Evolutionary conservation across 2,329 filamentous ascomycete genomes (phyloP).

Genomic region (Atkinsonella texensis): DNA sequence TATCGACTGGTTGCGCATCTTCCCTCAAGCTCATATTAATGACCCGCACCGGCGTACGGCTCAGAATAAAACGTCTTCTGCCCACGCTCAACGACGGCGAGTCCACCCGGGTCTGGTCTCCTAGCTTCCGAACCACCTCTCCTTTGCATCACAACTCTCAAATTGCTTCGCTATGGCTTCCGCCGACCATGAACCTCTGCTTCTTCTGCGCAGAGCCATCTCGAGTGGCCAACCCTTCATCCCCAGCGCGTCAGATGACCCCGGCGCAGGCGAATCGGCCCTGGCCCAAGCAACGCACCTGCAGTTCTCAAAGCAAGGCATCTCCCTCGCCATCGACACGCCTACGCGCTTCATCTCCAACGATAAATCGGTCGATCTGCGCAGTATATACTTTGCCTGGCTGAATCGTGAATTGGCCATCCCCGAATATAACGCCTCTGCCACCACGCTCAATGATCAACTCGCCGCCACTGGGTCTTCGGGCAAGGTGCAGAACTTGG

Average conservation of each 20-base stretch:
- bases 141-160: constrained; percentile 9
- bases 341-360: constrained; percentile 82
- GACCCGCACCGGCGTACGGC: too few species aligned
- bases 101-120: background rate
- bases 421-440: constrained; percentile 80
- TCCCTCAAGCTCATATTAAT: too few species aligned
- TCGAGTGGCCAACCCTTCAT: constrained; percentile 56
- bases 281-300: constrained; percentile 71
- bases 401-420: constrained; percentile 82
- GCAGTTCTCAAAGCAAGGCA: constrained; percentile 53
- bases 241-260: constrained; percentile 59
- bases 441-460: constrained; percentile 69
- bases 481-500: constrained; percentile 71
- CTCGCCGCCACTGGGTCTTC: constrained; percentile 47
- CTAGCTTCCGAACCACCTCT: background rate
- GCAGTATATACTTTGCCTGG: constrained; percentile 95
- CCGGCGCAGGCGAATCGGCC: constrained; percentile 46
- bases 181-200: constrained; percentile 60
- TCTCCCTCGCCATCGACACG: constrained; percentile 55
- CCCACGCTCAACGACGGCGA: too few species aligned
- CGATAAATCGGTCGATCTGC: constrained; percentile 65
- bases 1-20: too few species aligned
- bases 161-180: constrained; percentile 41
- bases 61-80: too few species aligned
- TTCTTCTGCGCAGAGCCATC: constrained; percentile 76